Base-by-base conservation (phyloP, 768 basidiomycete species). In the Tulasnella sp. region DNA sequence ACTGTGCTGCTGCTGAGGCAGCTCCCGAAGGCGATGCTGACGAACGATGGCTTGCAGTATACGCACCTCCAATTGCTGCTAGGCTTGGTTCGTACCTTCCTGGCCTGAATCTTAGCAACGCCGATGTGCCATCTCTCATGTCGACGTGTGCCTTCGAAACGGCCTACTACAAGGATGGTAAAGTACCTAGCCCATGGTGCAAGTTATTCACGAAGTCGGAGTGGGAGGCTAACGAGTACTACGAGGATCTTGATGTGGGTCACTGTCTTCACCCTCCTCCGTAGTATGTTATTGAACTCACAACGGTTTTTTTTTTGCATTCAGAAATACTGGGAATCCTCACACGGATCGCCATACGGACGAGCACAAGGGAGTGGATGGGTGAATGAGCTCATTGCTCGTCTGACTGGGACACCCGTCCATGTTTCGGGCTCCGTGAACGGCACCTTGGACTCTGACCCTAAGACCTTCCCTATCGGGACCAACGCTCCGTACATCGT, bases 341-440 rank as follows among this genome's bases (percentile, higher is more conserved):
- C 34, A 9, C 42, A 49, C 34, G 57, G 57, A 3, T 35, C 5
- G 11, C 57, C 49, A 29, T 27, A 23, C 12, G 39, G 15, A 11
- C 17, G 21, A 5, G 32, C 57, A 4, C 32, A 25, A 41, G 57
- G 57, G 9, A 58, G 57, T 31, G 57, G 57, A 17, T 58, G 57
- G 57, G 59, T 61, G 11, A 51, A 49, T 21, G 60, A 61, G 37
- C 59, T 61, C 4, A 21, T 61, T 6, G 60, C 60, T 9, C 39
- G 60, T 29, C 59, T 61, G n/a, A 61, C 60, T 25, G 45, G 58
- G 17, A 32, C 46, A 27, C 59, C 60, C 6, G 60, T 60, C 12
- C 15, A 8, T 5, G 17, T 39, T 14, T 7, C 58, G 4, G 41
- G 49, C 8, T 23, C 59, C 32, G 43, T 60, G 25, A 60, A 61